phyloP scores from a whole-genome alignment of 2,329 filamentous ascomycete species.

The Arthrobotrys megalospora region DNA sequence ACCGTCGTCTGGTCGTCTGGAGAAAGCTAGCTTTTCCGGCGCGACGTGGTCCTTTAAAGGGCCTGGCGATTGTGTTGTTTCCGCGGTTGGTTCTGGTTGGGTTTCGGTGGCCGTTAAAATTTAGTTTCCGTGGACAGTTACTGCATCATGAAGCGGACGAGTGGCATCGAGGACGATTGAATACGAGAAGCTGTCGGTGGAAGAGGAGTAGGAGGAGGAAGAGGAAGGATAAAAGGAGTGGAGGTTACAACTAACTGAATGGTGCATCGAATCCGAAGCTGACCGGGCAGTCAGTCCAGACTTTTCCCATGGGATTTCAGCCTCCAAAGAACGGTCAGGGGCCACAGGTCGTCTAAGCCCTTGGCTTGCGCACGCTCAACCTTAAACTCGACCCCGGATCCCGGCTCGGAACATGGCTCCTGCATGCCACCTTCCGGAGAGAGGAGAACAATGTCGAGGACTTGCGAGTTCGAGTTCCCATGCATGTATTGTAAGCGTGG shows the following conservation, averaged over 20 bases:
- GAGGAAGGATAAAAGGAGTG: conserved; percentile 14
- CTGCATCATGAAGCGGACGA: conserved; percentile 9
- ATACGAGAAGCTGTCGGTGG: not conserved
- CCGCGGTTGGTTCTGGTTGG: not conserved
- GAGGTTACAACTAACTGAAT: not conserved
- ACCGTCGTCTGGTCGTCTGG: not conserved
- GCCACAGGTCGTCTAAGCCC: conserved; percentile 41
- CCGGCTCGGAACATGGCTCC: conserved; percentile 2
- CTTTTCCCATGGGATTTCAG: conserved; percentile 36
- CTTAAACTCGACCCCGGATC: conserved; percentile 39
- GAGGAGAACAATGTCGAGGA: not conserved
- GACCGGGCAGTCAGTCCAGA: conserved; percentile 19
- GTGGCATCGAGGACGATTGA: not conserved
- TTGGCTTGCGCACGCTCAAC: conserved; percentile 46
- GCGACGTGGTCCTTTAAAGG: conserved; percentile 27
- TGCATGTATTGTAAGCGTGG: not conserved
- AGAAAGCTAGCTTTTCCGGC: not conserved
- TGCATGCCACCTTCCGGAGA: conserved; percentile 1
- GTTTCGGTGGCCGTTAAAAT: not conserved
- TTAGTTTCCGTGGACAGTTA: not conserved
- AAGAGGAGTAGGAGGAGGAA: not conserved
- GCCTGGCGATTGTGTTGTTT: conserved; percentile 9
- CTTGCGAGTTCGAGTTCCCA: not conserved
- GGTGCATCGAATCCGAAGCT: conserved; percentile 20
- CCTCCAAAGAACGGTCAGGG: conserved; percentile 17